These are phyloP conservation scores for Clavispora fructus DNA, from an alignment of 805 yeast genomes.

Conservation along the genomic window DNA sequence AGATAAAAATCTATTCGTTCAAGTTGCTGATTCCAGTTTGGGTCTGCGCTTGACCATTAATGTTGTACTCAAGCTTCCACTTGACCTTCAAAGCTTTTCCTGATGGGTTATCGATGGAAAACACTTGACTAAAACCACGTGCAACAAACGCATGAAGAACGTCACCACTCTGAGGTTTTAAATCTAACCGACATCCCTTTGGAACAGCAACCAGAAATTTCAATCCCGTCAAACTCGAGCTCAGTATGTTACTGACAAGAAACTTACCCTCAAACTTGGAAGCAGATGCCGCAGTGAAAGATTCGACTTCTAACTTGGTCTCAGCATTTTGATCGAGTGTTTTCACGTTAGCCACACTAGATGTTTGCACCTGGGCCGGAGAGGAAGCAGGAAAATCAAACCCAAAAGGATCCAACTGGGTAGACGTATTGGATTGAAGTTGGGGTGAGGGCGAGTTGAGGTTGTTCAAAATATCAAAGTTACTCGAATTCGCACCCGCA, in stretches of 20 bases:
- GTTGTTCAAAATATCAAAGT: conserved; percentile 29
- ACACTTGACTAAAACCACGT: conserved; percentile 51
- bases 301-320: conserved; percentile 46
- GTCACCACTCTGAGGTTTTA: conserved; percentile 60
- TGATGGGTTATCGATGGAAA: conserved; percentile 31
- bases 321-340: conserved; percentile 39
- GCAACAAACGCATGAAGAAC: conserved; percentile 42
- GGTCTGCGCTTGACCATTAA: conserved; percentile 44
- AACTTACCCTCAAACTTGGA: conserved; percentile 40
- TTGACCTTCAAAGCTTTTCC: conserved; percentile 54
- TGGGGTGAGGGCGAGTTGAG: conserved; percentile 40
- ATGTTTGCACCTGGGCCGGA: conserved; percentile 23
- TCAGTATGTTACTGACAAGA: conserved; percentile 46
- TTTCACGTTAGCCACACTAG: conserved; percentile 9
- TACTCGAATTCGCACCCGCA: conserved; percentile 1
- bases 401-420: conserved; percentile 36
- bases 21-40: conserved; percentile 51
- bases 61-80: conserved; percentile 62
- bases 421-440: conserved; percentile 24
- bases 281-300: conserved; percentile 27
- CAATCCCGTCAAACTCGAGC: conserved; percentile 43
- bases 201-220: conserved; percentile 70
- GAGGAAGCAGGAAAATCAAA: conserved; percentile 35
- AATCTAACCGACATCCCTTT: conserved; percentile 49
- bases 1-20: conserved; percentile 2